Evolutionary conservation across 208 protist species (phyloP), one percentile per base, ranked within the genome.

Genomic region (Eutreptiella sp.): DNA sequence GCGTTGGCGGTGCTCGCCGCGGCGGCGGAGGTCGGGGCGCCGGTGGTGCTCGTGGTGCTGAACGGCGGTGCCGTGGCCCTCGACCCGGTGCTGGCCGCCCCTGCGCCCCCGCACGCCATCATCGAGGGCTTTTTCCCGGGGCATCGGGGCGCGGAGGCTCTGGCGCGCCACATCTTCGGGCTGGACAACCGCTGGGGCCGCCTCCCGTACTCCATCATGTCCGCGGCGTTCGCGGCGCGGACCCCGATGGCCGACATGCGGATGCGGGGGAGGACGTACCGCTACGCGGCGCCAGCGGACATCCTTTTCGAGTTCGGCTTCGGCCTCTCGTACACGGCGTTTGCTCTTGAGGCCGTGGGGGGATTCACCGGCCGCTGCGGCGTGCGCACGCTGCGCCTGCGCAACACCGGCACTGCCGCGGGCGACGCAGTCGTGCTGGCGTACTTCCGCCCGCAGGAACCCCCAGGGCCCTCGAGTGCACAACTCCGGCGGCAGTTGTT

Each of bases 261-360:
- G 38, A 68, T 68, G 58, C 52, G 52, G 52, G 38, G 46, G 50
- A 46, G 57, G 19, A 67, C 66, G n/a, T 72, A 72, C 66, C 29
- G 36, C 27, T 72, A 63, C 48, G 66, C 59, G 47, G 45, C 46
- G 9, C 47, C 39, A 0, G 27, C 57, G 19, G 46, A 48, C 36
- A 21, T 19, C 24, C n/a, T n/a, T n/a, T 54, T 2, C 28, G 38
- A 45, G 29, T 72, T 72, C 36, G 66, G 66, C 9, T 67, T 67
- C 31, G 66, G 66, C 16, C 34, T 72, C 23, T 63, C 50, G 29
- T 66, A 66, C 60, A 72, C 59, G 7, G 54, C 53, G 3, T 70
- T 70, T n/a, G n/a, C n/a, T n/a, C n/a, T n/a, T n/a, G n/a, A n/a
- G n/a, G n/a, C n/a, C n/a, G n/a, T n/a, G n/a, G n/a, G n/a, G n/a